Evolutionary conservation across 1,139 yeast genomes (phyloP), one percentile per base, ranked within the genome.

Genomic region (Kodamaea ohmeri): DNA sequence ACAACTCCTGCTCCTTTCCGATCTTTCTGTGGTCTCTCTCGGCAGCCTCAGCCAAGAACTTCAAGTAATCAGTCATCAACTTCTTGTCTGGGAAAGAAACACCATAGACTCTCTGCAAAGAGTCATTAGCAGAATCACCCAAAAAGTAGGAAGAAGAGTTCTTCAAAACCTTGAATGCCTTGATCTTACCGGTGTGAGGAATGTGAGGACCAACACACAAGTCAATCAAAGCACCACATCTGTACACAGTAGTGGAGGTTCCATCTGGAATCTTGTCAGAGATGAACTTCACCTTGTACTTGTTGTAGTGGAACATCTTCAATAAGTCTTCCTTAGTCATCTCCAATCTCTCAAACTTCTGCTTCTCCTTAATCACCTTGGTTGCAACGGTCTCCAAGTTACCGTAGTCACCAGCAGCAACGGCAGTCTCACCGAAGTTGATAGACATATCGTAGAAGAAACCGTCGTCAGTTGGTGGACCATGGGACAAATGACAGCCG

Each of bases 401-500:
- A 44, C 82, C 73, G 71, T 88, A 94, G 61, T 94, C 98, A 30
- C 78, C 72, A 59, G 84, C 90, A 37, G 89, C 71, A 28, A 92
- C 92, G 15, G 82, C 83, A 18, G 58, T 55, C 54, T 85, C 81
- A 53, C 94, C 94, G 45, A 75, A 71, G 53, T 85, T 85, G 57
- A 89, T 82, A 44, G 95, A 77, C 87, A 94, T 89, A 61, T 94
- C 99, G 63, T 94, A 94, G 71, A 92, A 94, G 67, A 94, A 94
- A 35, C 99, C 99, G 49, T 90, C 97, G 37, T 84, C 90, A 44
- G 97, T 92, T 60, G 99, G 98, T 32, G 99, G 99, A 47, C 99
- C 99, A 48, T 69, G 65, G 26, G 76, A 69, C 47, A 94, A 79
- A 59, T 90, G 96, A 49, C 96, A 95, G 48, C 97, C 97, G 61